A percentile compares a stretch with the other conserved stretches of the same genome.
Conservation (phyloP, 805 yeast genomes). For the Candida xiaguanensis region DNA sequence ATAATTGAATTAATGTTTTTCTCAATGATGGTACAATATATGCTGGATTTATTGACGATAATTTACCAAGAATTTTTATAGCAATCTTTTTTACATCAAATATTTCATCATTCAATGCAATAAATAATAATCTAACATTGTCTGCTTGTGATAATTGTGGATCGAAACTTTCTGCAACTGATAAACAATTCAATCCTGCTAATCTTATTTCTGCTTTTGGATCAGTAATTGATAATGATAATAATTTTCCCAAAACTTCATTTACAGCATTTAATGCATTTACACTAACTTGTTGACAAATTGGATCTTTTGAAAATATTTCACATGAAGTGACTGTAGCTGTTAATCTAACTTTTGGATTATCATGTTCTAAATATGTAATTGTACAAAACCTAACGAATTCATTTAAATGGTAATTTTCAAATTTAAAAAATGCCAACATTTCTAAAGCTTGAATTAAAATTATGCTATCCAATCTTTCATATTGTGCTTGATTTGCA, state of each 20-base stretch:
- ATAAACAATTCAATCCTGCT: conserved; percentile 68
- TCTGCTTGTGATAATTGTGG: conserved; percentile 94
- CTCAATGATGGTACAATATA: conserved; percentile 91
- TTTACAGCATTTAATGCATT: conserved; percentile 79
- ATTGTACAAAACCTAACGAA: conserved; percentile 83
- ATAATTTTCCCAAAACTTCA: conserved; percentile 74
- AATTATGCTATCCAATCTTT: conserved; percentile 40
- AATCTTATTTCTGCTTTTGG: conserved; percentile 81
- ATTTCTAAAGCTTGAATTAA: conserved; percentile 77
- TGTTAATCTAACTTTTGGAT: conserved; percentile 72
- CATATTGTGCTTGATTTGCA: conserved; percentile 28
- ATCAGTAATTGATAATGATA: conserved; percentile 84
- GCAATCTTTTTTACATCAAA: conserved; percentile 80
- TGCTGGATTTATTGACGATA: conserved; percentile 88
- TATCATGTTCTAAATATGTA: conserved; percentile 78
- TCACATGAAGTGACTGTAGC: conserved; percentile 84
- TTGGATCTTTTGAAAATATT: conserved; percentile 72
- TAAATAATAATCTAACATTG: conserved; percentile 76
- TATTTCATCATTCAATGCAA: conserved; percentile 87
- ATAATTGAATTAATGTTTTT: conserved; percentile 76
- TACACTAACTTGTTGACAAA: conserved; percentile 78
- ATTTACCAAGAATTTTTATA: conserved; percentile 74
- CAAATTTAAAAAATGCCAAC: conserved; percentile 70
- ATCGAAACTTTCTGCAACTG: conserved; percentile 65
- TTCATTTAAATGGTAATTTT: conserved; percentile 74